These are phyloP conservation scores for Harrya chromipes DNA, from an alignment of 768 basidiomycete species.

Conservation along the genomic window DNA sequence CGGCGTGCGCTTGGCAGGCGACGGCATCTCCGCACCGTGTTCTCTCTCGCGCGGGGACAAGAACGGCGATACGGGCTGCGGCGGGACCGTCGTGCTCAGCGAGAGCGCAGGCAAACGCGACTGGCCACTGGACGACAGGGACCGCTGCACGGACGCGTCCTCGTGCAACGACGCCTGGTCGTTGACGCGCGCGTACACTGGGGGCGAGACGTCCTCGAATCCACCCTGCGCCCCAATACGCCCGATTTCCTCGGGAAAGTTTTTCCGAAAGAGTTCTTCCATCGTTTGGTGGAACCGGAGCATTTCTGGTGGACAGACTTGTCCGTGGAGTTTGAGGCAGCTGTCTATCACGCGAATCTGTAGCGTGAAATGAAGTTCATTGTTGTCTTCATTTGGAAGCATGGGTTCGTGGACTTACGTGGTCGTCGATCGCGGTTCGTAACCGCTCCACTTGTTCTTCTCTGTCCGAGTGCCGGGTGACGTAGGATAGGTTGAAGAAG, in stretches of 20 bases:
- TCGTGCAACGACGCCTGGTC: constrained; percentile 51
- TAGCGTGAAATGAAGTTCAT: background rate
- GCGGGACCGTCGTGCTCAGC: constrained; percentile 44
- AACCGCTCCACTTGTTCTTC: constrained; percentile 71
- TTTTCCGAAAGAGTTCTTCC: constrained; percentile 80
- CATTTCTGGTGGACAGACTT: constrained; percentile 84
- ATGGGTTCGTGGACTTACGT: constrained; percentile 43
- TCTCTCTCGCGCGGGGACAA: constrained; percentile 25
- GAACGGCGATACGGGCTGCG: constrained; percentile 43
- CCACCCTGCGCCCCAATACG: constrained; percentile 60
- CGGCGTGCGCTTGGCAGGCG: constrained; percentile 59
- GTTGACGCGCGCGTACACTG: constrained; percentile 41
- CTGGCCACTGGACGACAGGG: constrained; percentile 47
- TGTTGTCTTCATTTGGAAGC: background rate
- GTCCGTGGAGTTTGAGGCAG: constrained; percentile 79
- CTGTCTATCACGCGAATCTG: constrained; percentile 79
- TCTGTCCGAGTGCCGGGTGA: constrained; percentile 65
- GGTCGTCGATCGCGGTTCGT: constrained; percentile 72
- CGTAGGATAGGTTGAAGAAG: constrained; percentile 73
- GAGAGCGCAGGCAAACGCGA: constrained; percentile 44
- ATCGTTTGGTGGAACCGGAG: constrained; percentile 90
- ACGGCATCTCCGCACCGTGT: constrained; percentile 2
- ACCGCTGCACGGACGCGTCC: constrained; percentile 42
- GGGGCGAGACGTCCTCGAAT: constrained; percentile 44
- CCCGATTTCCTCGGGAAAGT: constrained; percentile 79